phyloP scores from a whole-genome alignment of 129 eudicot species.

The Pseudognaphalium luteoalbum region DNA sequence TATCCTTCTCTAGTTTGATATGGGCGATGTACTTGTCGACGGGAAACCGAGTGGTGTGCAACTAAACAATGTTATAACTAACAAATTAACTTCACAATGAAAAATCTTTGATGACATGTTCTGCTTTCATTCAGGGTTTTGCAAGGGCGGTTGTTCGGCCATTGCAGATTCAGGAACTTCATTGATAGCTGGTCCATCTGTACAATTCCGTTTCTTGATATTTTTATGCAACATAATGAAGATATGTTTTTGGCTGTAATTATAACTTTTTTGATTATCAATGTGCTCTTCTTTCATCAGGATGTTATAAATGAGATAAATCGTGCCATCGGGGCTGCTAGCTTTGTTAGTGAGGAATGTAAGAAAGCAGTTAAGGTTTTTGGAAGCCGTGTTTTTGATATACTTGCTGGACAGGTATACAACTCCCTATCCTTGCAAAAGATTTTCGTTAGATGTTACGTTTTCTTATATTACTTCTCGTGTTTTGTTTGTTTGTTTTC shows the following conservation, averaged over 20 bases:
- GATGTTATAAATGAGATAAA: constrained; percentile 59
- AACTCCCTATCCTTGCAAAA: no score
- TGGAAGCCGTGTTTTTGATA: no score
- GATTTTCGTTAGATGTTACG: no score
- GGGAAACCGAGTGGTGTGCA: constrained; percentile 61
- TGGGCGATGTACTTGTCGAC: constrained; percentile 66
- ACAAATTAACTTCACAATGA: background rate
- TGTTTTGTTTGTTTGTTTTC: no score
- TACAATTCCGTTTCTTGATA: background rate
- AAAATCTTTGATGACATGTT: background rate
- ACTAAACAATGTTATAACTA: background rate
- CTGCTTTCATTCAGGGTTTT: constrained; percentile 43
- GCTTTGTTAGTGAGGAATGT: constrained; percentile 58
- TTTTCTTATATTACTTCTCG: no score
- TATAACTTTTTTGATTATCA: background rate
- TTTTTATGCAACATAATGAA: background rate
- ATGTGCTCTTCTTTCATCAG: constrained; percentile 33
- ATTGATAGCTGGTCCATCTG: constrained; percentile 71
- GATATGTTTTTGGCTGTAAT: background rate
- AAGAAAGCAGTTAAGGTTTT: constrained; percentile 8
- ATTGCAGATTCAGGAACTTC: constrained; percentile 94
- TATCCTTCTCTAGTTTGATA: constrained; percentile 47
- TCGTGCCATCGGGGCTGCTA: constrained; percentile 67
- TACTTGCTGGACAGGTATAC: no score
- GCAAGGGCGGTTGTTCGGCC: constrained; percentile 67